These are phyloP conservation scores for Fragosphaeria purpurea DNA, from an alignment of 2,329 filamentous ascomycete genomes.

Conservation along the genomic window DNA sequence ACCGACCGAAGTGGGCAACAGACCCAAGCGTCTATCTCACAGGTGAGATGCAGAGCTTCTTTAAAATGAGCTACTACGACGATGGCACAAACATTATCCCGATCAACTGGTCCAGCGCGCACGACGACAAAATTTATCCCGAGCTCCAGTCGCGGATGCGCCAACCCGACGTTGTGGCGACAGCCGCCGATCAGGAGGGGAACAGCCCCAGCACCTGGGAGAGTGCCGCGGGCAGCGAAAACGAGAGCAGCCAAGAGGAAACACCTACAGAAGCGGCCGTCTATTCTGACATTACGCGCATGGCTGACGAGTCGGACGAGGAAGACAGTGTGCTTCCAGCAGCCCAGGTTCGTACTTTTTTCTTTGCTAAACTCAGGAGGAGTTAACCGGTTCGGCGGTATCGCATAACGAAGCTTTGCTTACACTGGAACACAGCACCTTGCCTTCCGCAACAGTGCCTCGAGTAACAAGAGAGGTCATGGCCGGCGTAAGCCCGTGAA, in stretches of 20 bases:
- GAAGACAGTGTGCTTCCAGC: constrained; percentile 4
- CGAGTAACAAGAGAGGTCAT: constrained; percentile 13
- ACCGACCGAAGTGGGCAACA: constrained; percentile 41
- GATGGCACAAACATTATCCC: constrained; percentile 52
- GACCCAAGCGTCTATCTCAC: constrained; percentile 48
- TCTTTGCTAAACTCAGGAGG: constrained; percentile 1
- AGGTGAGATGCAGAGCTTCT: constrained; percentile 57
- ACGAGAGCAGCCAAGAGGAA: constrained; percentile 35
- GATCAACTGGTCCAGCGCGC: constrained; percentile 56
- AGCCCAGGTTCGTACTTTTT: background rate
- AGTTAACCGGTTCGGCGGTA: no score
- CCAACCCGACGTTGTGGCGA: constrained; percentile 21
- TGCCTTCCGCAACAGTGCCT: constrained; percentile 7
- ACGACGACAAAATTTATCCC: constrained; percentile 49
- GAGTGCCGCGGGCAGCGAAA: constrained; percentile 37
- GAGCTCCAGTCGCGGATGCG: constrained; percentile 37
- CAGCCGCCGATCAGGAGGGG: constrained; percentile 34
- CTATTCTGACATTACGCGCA: constrained; percentile 5
- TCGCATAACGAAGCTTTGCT: background rate
- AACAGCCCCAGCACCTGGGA: constrained; percentile 38
- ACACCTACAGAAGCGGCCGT: constrained; percentile 21
- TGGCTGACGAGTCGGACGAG: constrained; percentile 28
- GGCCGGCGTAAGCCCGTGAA: constrained; percentile 29
- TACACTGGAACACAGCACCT: constrained; percentile 7
- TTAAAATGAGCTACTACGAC: constrained; percentile 61